Evolutionary conservation across 108 stramenopile species (phyloP), one percentile per base, ranked within the genome.

Genomic region (Cyclostephanos tholiformis): DNA sequence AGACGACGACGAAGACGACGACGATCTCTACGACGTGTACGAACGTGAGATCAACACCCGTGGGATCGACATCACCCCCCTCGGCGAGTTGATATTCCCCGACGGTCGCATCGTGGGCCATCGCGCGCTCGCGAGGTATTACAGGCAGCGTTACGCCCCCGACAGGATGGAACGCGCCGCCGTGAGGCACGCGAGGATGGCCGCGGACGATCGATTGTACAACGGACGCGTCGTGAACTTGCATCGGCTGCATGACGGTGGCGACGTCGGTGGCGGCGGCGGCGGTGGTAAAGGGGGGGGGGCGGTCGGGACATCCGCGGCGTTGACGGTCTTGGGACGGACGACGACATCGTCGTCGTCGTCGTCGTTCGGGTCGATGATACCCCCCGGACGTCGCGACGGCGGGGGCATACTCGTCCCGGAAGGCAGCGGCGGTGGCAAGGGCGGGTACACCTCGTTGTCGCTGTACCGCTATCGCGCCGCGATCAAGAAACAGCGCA

Each of bases 71-170:
- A 89, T 95, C 39, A 95, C 90, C n/a, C 84, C 91, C 4, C 69
- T 95, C 16, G 95, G 95, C 27, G 95, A 95, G 73, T 71, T 95
- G 6, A 82, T 95, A 13, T 91, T 95, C 49, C 93, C 95, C 12
- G 90, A 93, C 50, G 95, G 95, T 32, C 84, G 91, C 20, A 91
- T 94, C 63, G 77, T 96, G 49, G 95, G 95, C 6, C 95, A 96
- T 79, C 90, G 95, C 32, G 87, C 82, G 17, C 69, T 94, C 52
- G 58, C 74, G 20, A 73, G 89, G 49, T 96, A 94, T 68, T 96
- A 96, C 88, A 86, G 89, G 36, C 95, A 96, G 66, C 76, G 86
- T 52, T 85, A 88, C 68, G 82, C 87, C 0, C 86, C 87, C 2
- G 66, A 73, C 60, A 35, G 67, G 17, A 63, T 72, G 19, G 67